Conservation (phyloP, 768 basidiomycete species). For the Russula earlei region DNA sequence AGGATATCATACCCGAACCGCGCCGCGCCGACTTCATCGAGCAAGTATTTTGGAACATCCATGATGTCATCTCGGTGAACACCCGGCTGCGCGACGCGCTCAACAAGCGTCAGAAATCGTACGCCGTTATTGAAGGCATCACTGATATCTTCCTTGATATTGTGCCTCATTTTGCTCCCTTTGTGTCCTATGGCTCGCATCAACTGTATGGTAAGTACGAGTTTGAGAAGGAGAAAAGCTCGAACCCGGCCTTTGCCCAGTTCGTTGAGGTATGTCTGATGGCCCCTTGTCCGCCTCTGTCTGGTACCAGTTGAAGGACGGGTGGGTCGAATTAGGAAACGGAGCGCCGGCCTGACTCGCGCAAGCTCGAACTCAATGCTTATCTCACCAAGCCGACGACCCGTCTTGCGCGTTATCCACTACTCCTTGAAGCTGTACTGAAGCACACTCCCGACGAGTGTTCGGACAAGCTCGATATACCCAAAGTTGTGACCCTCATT, state of each 20-base stretch:
- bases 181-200: constrained; percentile 92
- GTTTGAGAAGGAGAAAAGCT: constrained; percentile 96
- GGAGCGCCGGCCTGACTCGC: constrained; percentile 88
- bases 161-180: constrained; percentile 84
- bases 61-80: constrained; percentile 89
- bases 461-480: constrained; percentile 69
- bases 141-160: constrained; percentile 85
- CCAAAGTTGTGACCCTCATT: constrained; percentile 67
- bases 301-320: background rate
- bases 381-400: constrained; percentile 98
- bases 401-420: constrained; percentile 90
- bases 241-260: constrained; percentile 84
- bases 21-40: constrained; percentile 78
- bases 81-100: constrained; percentile 85
- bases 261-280: constrained; percentile 79
- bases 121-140: constrained; percentile 85
- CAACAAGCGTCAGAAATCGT: constrained; percentile 90
- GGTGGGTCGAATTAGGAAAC: constrained; percentile 45
- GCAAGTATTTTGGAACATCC: constrained; percentile 97
- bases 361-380: constrained; percentile 94
- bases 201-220: constrained; percentile 98
- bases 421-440: constrained; percentile 82
- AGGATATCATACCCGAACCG: constrained; percentile 62
- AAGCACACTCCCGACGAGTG: constrained; percentile 90
- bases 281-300: background rate